Conservation (phyloP, 2,329 filamentous ascomycete genomes). For the Ascochyta fabae region DNA sequence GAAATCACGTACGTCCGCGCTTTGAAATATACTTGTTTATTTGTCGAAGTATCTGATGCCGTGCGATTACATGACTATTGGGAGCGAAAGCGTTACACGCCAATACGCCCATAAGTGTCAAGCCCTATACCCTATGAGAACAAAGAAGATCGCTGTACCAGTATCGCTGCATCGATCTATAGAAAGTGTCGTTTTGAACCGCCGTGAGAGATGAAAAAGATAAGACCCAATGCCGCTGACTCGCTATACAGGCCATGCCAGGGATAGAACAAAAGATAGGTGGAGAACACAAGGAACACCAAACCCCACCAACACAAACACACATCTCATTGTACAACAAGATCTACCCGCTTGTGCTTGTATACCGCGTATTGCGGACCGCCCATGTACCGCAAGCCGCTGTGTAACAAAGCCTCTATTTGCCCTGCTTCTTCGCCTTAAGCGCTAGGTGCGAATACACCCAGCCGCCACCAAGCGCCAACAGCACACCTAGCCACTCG, state of each 20-base stretch:
- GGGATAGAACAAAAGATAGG: background rate
- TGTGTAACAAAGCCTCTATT: constrained; percentile 21
- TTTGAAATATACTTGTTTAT: background rate
- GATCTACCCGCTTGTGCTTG: constrained; percentile 8
- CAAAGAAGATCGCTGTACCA: constrained; percentile 8
- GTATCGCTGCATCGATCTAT: constrained; percentile 13
- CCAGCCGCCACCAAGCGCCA: constrained; percentile 55
- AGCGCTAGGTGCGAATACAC: constrained; percentile 53
- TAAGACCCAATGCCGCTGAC: constrained; percentile 8
- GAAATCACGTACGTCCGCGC: background rate
- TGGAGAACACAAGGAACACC: background rate
- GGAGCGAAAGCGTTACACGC: background rate
- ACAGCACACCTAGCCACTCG: constrained; percentile 53
- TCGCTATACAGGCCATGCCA: constrained; percentile 12
- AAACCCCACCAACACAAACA: constrained; percentile 10
- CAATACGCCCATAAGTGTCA: constrained; percentile 8
- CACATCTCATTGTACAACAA: constrained; percentile 16
- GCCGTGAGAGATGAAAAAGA: constrained; percentile 10
- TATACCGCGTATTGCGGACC: background rate
- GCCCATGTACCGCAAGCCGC: constrained; percentile 2
- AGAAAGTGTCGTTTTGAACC: constrained; percentile 12
- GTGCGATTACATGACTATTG: constrained; percentile 10
- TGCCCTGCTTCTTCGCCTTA: constrained; percentile 45
- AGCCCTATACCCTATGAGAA: constrained; percentile 2
- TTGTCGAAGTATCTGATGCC: constrained; percentile 4